phyloP scores from a whole-genome alignment of 495 filamentous ascomycete genomes.

The Thermochaetoides thermophila region DNA sequence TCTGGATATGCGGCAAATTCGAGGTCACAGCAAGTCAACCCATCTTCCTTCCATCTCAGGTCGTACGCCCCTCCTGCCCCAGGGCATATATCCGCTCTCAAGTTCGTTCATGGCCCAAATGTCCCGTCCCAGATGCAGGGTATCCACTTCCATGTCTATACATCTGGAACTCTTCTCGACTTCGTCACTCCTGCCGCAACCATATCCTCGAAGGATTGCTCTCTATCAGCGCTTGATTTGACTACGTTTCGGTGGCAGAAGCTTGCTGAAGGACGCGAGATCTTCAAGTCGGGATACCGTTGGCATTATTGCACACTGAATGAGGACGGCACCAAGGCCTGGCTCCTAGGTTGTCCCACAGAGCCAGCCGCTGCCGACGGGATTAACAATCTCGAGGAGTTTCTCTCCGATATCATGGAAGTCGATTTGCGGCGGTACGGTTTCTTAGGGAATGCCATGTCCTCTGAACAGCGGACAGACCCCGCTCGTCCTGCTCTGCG shows the following conservation, averaged over 20 bases:
- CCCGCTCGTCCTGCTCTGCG: slow-evolving; percentile 34
- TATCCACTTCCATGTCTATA: slow-evolving; percentile 87
- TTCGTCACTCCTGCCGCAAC: slow-evolving; percentile 86
- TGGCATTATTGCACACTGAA: slow-evolving; percentile 98
- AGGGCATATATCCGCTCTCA: slow-evolving; percentile 76
- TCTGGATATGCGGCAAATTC: slow-evolving; percentile 83
- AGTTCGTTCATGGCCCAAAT: slow-evolving; percentile 76
- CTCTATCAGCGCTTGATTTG: slow-evolving; percentile 74
- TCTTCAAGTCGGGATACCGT: slow-evolving; percentile 72
- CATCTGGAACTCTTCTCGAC: slow-evolving; percentile 81
- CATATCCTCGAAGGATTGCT: slow-evolving; percentile 70
- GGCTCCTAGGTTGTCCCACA: slow-evolving; percentile 82
- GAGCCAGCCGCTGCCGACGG: slow-evolving; percentile 40
- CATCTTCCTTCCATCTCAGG: slow-evolving; percentile 50
- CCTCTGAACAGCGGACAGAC: slow-evolving; percentile 43
- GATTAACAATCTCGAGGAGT: slow-evolving; percentile 55
- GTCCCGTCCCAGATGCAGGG: slow-evolving; percentile 79
- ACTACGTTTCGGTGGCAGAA: slow-evolving; percentile 82
- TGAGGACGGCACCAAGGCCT: slow-evolving; percentile 83
- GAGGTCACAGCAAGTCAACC: slow-evolving; percentile 66
- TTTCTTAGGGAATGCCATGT: slow-evolving; percentile 64
- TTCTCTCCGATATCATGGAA: slow-evolving; percentile 81
- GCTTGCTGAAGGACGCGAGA: slow-evolving; percentile 80
- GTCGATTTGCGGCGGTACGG: slow-evolving; percentile 78
- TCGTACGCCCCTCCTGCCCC: slow-evolving; percentile 56